Conservation (phyloP, 1,284 basidiomycete species). For the Sporisorium graminicola region DNA sequence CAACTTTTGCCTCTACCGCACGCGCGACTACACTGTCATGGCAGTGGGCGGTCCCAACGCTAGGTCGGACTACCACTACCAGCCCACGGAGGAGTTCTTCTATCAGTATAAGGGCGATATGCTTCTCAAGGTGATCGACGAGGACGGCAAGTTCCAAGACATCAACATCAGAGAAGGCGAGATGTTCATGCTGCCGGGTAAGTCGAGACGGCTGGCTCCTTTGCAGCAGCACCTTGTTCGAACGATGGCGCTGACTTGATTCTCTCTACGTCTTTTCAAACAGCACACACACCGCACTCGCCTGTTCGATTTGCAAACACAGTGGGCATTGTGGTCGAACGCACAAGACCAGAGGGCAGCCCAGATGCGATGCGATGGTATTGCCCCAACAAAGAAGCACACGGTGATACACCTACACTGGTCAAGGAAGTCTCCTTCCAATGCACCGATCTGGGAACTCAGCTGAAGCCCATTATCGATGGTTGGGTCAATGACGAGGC, state of each 20-base stretch:
- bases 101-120: conserved; percentile 74
- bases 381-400: conserved; percentile 78
- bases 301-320: conserved; percentile 91
- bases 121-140: conserved; percentile 83
- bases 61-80: conserved; percentile 66
- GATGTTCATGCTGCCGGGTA: conserved; percentile 87
- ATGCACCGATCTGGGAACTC: conserved; percentile 89
- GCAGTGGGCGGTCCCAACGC: conserved; percentile 68
- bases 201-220: too few species aligned
- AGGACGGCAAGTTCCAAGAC: conserved; percentile 87
- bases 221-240: not conserved
- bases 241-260: not conserved
- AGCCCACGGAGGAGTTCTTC: conserved; percentile 67
- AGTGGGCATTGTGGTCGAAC: conserved; percentile 92
- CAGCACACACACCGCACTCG: conserved; percentile 89
- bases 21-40: conserved; percentile 67
- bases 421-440: conserved; percentile 90
- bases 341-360: conserved; percentile 78
- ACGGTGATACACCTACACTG: conserved; percentile 78
- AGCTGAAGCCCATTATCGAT: conserved; percentile 88
- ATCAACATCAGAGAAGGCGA: conserved; percentile 92
- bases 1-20: conserved; percentile 66
- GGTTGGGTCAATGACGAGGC: conserved; percentile 55
- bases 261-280: not conserved
- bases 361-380: conserved; percentile 94